These are phyloP conservation scores for Solanum hybrid DNA, from an alignment of 305 asterid genomes.

Conservation along the genomic window DNA sequence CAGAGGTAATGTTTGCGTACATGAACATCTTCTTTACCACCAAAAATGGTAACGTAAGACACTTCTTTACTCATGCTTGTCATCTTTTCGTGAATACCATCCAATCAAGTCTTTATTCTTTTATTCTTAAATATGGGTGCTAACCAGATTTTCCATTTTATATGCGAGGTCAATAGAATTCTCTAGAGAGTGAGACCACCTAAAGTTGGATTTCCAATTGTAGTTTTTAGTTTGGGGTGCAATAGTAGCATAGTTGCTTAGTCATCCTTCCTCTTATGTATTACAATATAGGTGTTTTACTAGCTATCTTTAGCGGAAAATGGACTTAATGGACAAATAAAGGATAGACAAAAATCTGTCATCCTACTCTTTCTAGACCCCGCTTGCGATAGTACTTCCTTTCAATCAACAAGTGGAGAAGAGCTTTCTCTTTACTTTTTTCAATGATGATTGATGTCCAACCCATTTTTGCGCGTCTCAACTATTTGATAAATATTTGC, in stretches of 20 bases:
- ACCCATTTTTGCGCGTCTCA: not conserved
- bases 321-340: not conserved
- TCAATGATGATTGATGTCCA: not conserved
- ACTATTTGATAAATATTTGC: not conserved
- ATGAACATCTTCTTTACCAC: not conserved
- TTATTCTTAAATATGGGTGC: not conserved
- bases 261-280: not conserved
- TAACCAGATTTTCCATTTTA: not conserved
- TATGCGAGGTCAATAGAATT: not conserved
- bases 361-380: not conserved
- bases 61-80: not conserved
- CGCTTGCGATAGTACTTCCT: not conserved
- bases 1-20: not conserved
- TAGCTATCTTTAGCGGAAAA: too few relatives aligned
- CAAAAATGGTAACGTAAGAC: not conserved
- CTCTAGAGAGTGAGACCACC: not conserved
- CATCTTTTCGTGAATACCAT: too few relatives aligned
- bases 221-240: not conserved
- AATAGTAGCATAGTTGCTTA: not conserved
- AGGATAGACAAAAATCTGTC: not conserved
- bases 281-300: not conserved
- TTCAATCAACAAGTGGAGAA: not conserved
- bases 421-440: not conserved
- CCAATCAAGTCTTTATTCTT: not conserved
- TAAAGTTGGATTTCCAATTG: not conserved